Percentiles rank a stretch among this genome's conserved stretches.
phyloP scores from a whole-genome alignment of 139 green algal species.

The Mesotaenium endlicherianum region DNA sequence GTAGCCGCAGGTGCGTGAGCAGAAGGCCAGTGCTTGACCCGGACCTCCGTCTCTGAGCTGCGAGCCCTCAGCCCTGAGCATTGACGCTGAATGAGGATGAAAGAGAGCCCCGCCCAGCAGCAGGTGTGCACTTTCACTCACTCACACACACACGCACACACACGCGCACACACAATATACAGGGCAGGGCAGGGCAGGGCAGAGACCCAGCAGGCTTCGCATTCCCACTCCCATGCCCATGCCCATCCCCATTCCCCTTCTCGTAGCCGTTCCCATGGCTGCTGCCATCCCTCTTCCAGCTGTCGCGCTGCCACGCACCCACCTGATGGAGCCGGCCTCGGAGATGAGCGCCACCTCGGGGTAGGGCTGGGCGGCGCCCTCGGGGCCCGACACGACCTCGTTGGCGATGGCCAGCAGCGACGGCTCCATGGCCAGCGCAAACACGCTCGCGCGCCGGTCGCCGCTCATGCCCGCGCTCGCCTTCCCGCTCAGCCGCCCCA shows the following conservation, averaged over 20 bases:
- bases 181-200: background rate
- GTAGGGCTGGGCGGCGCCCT: background rate
- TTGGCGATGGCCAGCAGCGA: conserved; percentile 42
- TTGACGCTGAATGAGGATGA: too few relatives aligned
- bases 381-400: conserved; percentile 3
- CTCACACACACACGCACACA: background rate
- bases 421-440: conserved; percentile 55
- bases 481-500: conserved; percentile 53
- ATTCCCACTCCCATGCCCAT: background rate
- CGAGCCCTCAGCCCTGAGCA: too few relatives aligned
- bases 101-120: too few relatives aligned
- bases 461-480: conserved; percentile 51
- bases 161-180: background rate
- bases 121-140: background rate
- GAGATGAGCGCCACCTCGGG: conserved; percentile 4
- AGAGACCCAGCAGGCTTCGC: background rate
- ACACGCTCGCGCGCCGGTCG: conserved; percentile 25
- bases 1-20: too few relatives aligned
- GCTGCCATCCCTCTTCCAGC: background rate
- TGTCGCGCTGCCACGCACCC: background rate
- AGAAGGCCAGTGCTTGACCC: too few relatives aligned
- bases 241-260: background rate
- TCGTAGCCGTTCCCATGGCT: background rate
- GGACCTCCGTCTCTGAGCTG: too few relatives aligned
- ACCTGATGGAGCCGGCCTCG: background rate